Conservation (phyloP, 108 stramenopile species). For the Pseudonitzschia pungens region DNA sequence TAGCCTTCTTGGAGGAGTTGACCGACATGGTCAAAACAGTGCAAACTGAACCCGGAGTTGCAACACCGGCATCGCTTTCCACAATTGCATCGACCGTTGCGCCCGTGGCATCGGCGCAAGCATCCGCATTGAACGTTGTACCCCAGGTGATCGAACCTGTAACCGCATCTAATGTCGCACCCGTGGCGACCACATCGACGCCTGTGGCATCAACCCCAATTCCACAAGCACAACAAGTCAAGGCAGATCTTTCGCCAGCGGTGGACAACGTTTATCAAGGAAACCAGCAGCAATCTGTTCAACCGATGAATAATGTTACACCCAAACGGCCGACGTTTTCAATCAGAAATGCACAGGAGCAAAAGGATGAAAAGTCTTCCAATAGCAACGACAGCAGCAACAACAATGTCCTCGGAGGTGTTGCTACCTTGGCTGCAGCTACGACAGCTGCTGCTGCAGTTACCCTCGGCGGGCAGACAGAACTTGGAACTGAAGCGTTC, state of each 20-base stretch:
- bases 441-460: constrained; percentile 3
- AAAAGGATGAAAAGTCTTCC: background rate
- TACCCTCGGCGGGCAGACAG: background rate
- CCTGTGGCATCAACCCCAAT: background rate
- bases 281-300: background rate
- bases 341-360: background rate
- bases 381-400: background rate
- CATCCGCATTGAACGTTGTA: background rate
- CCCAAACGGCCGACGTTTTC: constrained; percentile 11
- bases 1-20: constrained; percentile 17
- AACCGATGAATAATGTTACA: background rate
- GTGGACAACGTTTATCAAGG: background rate
- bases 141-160: background rate
- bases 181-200: background rate
- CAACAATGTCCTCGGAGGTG: constrained; percentile 3
- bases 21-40: constrained; percentile 12
- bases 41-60: background rate
- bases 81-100: background rate
- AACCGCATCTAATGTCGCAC: background rate
- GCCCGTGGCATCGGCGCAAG: background rate
- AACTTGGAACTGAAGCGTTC: background rate
- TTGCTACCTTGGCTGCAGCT: constrained; percentile 10
- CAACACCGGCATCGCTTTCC: background rate
- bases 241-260: background rate
- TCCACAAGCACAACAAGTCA: background rate